Evolutionary conservation across 1,284 basidiomycete species (phyloP), one percentile per base, ranked within the genome.

Genomic region (Irpex rosettiformis): DNA sequence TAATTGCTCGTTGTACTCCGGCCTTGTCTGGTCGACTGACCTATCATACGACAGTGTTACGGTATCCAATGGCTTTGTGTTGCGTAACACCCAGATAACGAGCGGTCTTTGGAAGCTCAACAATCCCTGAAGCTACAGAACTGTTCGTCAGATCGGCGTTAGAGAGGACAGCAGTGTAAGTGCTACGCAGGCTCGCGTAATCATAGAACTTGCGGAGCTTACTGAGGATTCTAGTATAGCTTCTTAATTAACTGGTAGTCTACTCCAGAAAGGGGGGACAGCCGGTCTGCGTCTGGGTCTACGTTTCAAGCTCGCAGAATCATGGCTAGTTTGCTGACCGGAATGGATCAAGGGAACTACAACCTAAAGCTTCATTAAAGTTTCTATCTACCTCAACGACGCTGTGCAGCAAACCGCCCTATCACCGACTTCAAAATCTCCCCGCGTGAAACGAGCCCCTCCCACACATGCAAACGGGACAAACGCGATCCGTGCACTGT

Each of bases 401-500:
- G 27, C 48, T 18, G 48, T 28, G 27, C 27, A 28, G 13, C 48
- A 16, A 51, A 51, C 24, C 25, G 48, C 22, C 27, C 48, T 51
- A 51, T 27, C 48, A 25, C 48, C 48, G 48, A 51, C 27, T 28
- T 28, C 22, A 51, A 51, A 11, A 11, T 51, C 24, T 51, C 48
- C 27, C 48, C 48, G 25, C 25, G 25, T 18, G 16, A 16, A 51
- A 21, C 48, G 48, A 24, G 48, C 10, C 48, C 13, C 13, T 22
- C 48, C 21, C 21, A 28, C 48, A 27, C 48, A 51, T 28, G 22
- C 18, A 27, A 51, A 10, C 48, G 27, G 48, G 48, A 51, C 48
- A 24, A 27, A 51, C 27, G 48, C 48, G 25, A 27, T 51, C 48
- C 48, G 48, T 24, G 48, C 48, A 51, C 48, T 51, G 48, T 51